Base-by-base conservation (phyloP, 179 eudicot species). In the Drosera spatulata region DNA sequence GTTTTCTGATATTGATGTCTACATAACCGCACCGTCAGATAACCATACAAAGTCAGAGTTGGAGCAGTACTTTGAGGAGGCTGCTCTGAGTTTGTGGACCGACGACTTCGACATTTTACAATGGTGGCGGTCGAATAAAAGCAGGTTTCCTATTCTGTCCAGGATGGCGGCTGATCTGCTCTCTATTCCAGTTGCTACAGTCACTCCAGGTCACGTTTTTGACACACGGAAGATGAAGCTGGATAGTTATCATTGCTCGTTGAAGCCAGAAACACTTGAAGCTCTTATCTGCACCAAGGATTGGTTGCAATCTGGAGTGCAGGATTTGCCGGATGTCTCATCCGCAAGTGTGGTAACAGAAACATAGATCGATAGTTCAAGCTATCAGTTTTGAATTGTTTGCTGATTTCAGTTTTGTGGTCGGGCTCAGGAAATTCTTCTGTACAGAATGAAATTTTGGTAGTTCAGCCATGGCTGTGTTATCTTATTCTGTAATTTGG, bases 81-180 rank as follows among this genome's bases (percentile, higher is more conserved):
- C 64, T 5, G 77, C 64, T 43, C 44, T 54, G 40, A 66, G 68
- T 11, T 71, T 76, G 47, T 77, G 40, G 3, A 47, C 45, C 3
- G 64, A 66, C 0, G 73, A 72, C 47, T 63, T 75, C 45, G 62
- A 75, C n/a, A 60, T 75, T 14, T 43, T 78, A 47, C 75, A 69
- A 10, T 78, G 82, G 82, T 78, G 82, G 82, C 69, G 75, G 66
- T 10, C 60, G 64, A 69, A 78, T 58, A 62, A 68, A 47, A 64
- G 63, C 50, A 64, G 59, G 59, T 78, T 71, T 62, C 82, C 79
- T 3, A 75, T 68, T 10, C 79, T 78, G 22, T 75, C 79, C 38
- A 69, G 69, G 63, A 75, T 78, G 82, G 82, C 82, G 4, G 82
- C 82, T 10, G 82, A 78, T 66, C 48, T 78, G 33, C 56, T 78